phyloP scores from a whole-genome alignment of 73 alveolate genomes.

The Paramecium sonneborni region DNA sequence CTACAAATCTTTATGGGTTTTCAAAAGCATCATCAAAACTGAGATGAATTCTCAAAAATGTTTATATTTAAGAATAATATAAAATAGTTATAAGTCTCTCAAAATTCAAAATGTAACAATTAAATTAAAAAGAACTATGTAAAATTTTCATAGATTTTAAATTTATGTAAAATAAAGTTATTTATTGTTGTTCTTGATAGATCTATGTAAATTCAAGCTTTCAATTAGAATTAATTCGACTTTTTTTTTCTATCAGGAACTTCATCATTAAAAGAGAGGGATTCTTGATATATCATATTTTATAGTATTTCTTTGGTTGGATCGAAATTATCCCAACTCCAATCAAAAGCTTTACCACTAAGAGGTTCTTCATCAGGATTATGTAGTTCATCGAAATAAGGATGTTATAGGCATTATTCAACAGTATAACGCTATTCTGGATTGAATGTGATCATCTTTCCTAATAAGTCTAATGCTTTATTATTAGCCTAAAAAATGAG shows the following conservation, averaged over 20 bases:
- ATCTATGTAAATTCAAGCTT: conserved; percentile 28
- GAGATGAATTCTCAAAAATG: not conserved
- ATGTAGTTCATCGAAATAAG: conserved; percentile 91
- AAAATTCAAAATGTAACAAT: not conserved
- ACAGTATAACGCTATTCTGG: conserved; percentile 90
- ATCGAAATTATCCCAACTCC: conserved; percentile 92
- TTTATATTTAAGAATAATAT: too few relatives aligned
- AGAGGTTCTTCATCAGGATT: conserved; percentile 88
- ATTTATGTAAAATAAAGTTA: not conserved
- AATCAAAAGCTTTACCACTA: conserved; percentile 80
- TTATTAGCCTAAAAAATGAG: conserved; percentile 79
- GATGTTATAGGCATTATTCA: conserved; percentile 87
- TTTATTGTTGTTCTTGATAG: not conserved
- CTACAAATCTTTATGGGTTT: not conserved
- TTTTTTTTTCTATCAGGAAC: conserved; percentile 1
- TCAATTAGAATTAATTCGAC: conserved; percentile 45
- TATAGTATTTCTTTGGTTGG: conserved; percentile 88
- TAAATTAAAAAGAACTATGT: not conserved
- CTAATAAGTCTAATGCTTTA: conserved; percentile 88
- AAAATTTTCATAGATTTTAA: not conserved
- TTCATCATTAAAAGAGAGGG: conserved; percentile 70
- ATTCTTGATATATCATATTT: conserved; percentile 83
- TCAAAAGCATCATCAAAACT: not conserved
- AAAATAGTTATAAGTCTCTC: not conserved
- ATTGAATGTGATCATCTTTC: conserved; percentile 90